A percentile compares a stretch with the other conserved stretches of the same genome.
phyloP scores from a whole-genome alignment of 371 early-diverging fungal genomes.

The Batrachochytrium dendrobatidis region DNA sequence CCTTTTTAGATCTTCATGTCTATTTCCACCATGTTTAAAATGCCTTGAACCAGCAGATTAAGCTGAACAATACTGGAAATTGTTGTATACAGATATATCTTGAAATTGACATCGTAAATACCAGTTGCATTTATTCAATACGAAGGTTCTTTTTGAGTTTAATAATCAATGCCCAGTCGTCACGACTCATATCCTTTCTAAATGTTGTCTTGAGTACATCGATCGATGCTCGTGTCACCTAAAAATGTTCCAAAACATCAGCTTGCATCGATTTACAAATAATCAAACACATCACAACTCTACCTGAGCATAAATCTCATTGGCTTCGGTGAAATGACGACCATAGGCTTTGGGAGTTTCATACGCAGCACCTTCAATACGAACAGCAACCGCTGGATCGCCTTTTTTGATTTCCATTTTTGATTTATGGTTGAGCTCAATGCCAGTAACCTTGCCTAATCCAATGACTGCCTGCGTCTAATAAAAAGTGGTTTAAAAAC shows the following conservation, averaged over 20 bases:
- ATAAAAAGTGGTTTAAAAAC: background rate
- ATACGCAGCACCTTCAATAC: conserved; percentile 85
- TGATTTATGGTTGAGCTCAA: conserved; percentile 93
- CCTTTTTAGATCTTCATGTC: too few species aligned
- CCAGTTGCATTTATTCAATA: conserved; percentile 24
- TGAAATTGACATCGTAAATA: too few species aligned
- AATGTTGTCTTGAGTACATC: conserved; percentile 96
- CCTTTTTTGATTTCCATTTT: conserved; percentile 82
- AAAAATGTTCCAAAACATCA: conserved; percentile 16
- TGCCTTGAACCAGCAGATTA: too few species aligned
- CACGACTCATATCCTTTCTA: conserved; percentile 89
- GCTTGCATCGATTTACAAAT: background rate
- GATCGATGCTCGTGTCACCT: conserved; percentile 90
- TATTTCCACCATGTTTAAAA: too few species aligned
- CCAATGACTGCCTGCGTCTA: conserved; percentile 43
- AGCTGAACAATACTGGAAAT: too few species aligned
- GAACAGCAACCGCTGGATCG: conserved; percentile 85
- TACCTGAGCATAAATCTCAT: conserved; percentile 61
- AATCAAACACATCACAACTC: background rate
- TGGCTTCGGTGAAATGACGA: conserved; percentile 90
- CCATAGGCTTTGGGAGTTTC: conserved; percentile 90
- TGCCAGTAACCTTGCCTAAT: conserved; percentile 92
- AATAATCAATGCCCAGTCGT: conserved; percentile 68
- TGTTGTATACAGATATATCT: too few species aligned
- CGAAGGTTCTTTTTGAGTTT: conserved; percentile 30